These are phyloP conservation scores for Linum lewisii DNA, from an alignment of 345 rosid genomes.

Conservation along the genomic window DNA sequence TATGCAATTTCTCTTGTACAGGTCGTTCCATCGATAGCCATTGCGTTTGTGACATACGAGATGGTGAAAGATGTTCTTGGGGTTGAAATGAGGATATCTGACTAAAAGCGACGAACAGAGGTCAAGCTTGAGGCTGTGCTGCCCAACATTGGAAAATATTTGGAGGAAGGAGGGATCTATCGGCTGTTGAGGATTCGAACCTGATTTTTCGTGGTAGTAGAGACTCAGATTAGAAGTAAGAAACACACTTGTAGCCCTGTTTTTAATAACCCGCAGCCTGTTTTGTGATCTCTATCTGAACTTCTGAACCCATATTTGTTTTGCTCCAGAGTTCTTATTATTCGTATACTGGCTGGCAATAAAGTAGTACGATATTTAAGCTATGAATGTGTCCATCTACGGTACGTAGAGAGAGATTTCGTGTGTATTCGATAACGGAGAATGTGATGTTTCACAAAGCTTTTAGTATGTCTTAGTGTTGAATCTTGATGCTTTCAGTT, in stretches of 20 bases:
- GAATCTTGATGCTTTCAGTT: not conserved
- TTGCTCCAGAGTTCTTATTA: conserved; percentile 13
- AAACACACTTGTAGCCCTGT: not conserved
- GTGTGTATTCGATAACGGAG: conserved; percentile 1
- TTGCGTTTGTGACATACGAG: conserved; percentile 94
- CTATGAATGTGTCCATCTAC: not conserved
- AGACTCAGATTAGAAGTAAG: not conserved
- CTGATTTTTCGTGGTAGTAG: not conserved
- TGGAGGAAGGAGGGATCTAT: not conserved
- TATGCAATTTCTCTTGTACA: conserved; percentile 14
- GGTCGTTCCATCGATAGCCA: conserved; percentile 97
- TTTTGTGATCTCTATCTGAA: conserved; percentile 10
- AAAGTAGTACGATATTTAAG: conserved; percentile 8
- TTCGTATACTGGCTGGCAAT: conserved; percentile 14
- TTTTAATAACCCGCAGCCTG: not conserved
- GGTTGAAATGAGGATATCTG: conserved; percentile 89
- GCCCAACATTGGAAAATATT: not conserved
- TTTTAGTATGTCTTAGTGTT: not conserved
- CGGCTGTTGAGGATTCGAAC: not conserved
- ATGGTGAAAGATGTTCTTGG: conserved; percentile 88
- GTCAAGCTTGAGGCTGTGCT: not conserved
- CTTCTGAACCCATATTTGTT: conserved; percentile 11
- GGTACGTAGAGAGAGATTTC: not conserved
- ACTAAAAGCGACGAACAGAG: conserved; percentile 31
- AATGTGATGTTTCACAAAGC: not conserved